Conservation (phyloP, 163 green algal species). For the Chlorella variabilis region DNA sequence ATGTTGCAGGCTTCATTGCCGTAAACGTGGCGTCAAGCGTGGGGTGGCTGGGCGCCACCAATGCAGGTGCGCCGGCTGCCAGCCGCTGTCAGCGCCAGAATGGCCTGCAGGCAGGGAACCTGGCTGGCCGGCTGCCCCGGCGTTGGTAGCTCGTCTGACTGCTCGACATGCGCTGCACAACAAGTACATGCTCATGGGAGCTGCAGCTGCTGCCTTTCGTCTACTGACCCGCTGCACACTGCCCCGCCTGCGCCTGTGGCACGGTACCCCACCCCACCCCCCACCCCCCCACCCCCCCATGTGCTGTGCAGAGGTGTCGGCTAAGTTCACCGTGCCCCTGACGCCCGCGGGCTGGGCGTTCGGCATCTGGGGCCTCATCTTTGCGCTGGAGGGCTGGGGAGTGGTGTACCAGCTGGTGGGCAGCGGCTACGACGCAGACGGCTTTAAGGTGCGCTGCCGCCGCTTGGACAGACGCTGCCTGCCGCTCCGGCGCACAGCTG, state of each 20-base stretch:
- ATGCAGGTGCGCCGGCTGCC: constrained; percentile 33
- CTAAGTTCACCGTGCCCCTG: constrained; percentile 59
- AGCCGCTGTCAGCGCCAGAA: too few species aligned
- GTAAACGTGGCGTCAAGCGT: constrained; percentile 58
- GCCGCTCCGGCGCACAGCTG: too few species aligned
- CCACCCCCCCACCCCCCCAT: too few species aligned
- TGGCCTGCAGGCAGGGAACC: too few species aligned
- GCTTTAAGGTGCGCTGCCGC: constrained; percentile 2
- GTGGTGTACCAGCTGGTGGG: constrained; percentile 51
- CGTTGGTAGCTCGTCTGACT: too few species aligned
- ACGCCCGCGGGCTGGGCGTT: constrained; percentile 64
- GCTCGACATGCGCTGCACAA: too few species aligned
- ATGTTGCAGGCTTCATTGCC: constrained; percentile 50
- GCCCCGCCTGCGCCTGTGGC: too few species aligned
- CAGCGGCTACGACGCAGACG: constrained; percentile 7
- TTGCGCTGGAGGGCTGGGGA: constrained; percentile 63
- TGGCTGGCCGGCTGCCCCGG: too few species aligned
- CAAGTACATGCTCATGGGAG: too few species aligned
- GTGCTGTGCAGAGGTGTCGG: constrained; percentile 44
- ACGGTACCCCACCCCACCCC: too few species aligned
- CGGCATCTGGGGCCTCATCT: constrained; percentile 75
- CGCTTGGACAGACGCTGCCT: not conserved
- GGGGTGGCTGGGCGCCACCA: constrained; percentile 61
- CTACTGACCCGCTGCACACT: too few species aligned
- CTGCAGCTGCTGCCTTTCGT: too few species aligned